Evolutionary conservation across 2,329 filamentous ascomycete genomes (phyloP).

Genomic region (Verticillium alfalfae): DNA sequence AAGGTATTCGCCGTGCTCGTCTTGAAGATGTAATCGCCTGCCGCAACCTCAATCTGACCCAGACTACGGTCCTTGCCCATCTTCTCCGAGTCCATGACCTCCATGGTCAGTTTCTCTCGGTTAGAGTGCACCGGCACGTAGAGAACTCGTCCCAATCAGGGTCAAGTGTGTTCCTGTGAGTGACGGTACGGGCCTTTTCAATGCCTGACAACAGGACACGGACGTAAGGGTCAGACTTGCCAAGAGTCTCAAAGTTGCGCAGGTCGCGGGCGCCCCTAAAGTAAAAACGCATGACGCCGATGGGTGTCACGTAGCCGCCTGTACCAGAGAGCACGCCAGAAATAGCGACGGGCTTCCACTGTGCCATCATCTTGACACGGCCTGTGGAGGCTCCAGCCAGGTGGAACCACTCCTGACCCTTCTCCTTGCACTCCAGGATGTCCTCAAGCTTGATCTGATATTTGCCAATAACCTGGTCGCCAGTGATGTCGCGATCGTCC

Average conservation of each 20-base stretch:
- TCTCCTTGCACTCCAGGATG: constrained; percentile 82
- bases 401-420: constrained; percentile 96
- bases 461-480: constrained; percentile 80
- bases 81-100: constrained; percentile 96
- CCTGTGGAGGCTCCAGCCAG: constrained; percentile 75
- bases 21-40: constrained; percentile 73
- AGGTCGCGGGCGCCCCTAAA: constrained; percentile 78
- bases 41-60: constrained; percentile 71
- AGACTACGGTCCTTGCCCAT: constrained; percentile 86
- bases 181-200: constrained; percentile 87
- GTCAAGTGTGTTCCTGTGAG: constrained; percentile 91
- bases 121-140: constrained; percentile 86
- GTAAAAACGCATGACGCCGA: constrained; percentile 92
- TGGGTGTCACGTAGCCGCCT: constrained; percentile 85
- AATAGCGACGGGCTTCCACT: constrained; percentile 93
- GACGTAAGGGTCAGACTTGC: constrained; percentile 94
- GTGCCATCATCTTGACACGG: constrained; percentile 81
- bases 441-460: constrained; percentile 96
- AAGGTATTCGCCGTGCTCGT: constrained; percentile 74
- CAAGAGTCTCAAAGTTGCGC: constrained; percentile 88
- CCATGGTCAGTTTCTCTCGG: constrained; percentile 78
- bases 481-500: constrained; percentile 80
- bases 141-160: constrained; percentile 93
- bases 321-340: constrained; percentile 71
- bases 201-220: constrained; percentile 85